Base-by-base conservation (phyloP, 2,329 filamentous ascomycete genomes). In the Trichoderma gracile region DNA sequence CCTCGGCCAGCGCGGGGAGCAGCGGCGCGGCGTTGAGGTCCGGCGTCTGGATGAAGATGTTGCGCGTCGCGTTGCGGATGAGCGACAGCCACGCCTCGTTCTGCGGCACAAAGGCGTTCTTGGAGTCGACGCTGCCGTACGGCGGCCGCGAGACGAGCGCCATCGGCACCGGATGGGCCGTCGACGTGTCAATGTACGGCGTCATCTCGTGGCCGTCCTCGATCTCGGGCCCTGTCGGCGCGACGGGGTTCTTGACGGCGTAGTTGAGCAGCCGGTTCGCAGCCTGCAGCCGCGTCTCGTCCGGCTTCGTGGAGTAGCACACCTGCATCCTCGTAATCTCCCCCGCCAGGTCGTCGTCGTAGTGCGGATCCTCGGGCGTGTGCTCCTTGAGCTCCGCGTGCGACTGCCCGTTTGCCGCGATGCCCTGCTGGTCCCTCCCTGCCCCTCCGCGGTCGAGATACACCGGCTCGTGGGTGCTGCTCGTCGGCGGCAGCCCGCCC, bases 11-110 rank as follows among this genome's bases (percentile, higher is more conserved):
- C 1, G 86, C 87, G 0, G 86, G 83, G 0, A 92, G 71, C 0
- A 93, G 77, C 0, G 86, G 87, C 64, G 84, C 83, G 0, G 90
- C 89, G 70, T 94, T 94, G 43, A 94, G 81, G 23, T 91, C 89
- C 0, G 91, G 91, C 0, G 89, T 88, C 73, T 93, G 89, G 65
- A 94, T 92, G 70, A 93, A 92, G n/a, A 93, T 82, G 30, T 77
- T 81, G 14, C 78, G 77, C 61, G 80, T 75, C 0, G 90, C 89
- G 69, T 92, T 84, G 1, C 86, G 81, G 8, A 93, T 80, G 1
- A 88, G 83, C 0, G 89, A 89, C 0, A 93, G 77, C 84, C 88
- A 93, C 0, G 87, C 88, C 56, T 87, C 88, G 69, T 94, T 93
- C 69, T 94, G 91, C 0, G 91, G 91, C 2, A 86, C 88, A 55